Conservation (phyloP, 352 stramenopile species). For the Hyaloperonospora brassicae region DNA sequence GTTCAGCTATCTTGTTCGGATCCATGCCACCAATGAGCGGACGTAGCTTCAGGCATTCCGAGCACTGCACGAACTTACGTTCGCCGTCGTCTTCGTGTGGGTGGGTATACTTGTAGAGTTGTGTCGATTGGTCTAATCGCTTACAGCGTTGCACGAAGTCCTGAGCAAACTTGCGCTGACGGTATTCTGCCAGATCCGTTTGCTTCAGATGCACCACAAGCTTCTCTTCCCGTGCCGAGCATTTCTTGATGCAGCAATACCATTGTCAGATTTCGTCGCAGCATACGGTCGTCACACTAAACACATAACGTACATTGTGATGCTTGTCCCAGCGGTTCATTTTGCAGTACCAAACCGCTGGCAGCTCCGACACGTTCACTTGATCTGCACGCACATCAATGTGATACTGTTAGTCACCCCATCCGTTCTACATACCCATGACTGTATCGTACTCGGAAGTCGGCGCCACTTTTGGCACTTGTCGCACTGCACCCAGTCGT, state of each 20-base stretch:
- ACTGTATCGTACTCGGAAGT: conserved; percentile 47
- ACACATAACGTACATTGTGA: conserved; percentile 48
- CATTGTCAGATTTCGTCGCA: conserved; percentile 1
- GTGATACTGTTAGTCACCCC: neutral
- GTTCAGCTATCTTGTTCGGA: conserved; percentile 48
- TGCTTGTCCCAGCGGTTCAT: conserved; percentile 81
- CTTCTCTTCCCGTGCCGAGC: conserved; percentile 57
- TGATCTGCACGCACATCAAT: conserved; percentile 37
- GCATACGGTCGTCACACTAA: neutral
- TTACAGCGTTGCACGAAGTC: conserved; percentile 65
- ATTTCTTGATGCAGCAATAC: conserved; percentile 43
- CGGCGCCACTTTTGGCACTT: conserved; percentile 82
- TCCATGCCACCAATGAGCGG: conserved; percentile 74
- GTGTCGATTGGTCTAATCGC: conserved; percentile 63
- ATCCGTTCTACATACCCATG: neutral
- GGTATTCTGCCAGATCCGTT: conserved; percentile 49
- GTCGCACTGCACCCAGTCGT: conserved; percentile 83
- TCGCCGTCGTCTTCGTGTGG: conserved; percentile 51
- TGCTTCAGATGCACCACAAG: conserved; percentile 59
- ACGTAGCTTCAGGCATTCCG: conserved; percentile 64
- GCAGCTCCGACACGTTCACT: conserved; percentile 68
- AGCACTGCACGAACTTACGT: conserved; percentile 63
- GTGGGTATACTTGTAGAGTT: conserved; percentile 60
- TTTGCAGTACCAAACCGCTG: conserved; percentile 77
- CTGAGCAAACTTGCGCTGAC: conserved; percentile 54